phyloP scores from a whole-genome alignment of 441 rosid species.

The Euphorbia corollata region DNA sequence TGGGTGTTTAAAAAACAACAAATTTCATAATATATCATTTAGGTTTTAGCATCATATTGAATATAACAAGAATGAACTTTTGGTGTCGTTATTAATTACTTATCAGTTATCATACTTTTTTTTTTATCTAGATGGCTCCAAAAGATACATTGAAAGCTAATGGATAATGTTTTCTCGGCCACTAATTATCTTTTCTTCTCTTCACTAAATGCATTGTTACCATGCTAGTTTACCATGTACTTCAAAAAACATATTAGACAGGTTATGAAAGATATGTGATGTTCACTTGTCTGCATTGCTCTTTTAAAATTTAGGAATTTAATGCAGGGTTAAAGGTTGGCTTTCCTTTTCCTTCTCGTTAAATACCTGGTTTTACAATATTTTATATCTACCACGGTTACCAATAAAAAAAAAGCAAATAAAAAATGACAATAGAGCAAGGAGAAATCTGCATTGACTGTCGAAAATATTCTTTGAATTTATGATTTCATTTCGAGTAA shows the following conservation, averaged over 20 bases:
- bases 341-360: neutral
- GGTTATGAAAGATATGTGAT: neutral
- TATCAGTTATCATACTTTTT: no score
- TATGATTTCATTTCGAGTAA: neutral
- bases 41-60: neutral
- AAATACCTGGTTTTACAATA: neutral
- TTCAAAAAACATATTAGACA: neutral
- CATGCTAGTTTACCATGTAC: neutral
- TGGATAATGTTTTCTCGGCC: neutral
- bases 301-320: neutral
- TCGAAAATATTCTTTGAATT: neutral
- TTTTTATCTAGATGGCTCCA: neutral
- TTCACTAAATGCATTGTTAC: neutral
- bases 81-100: no score
- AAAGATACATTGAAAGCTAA: neutral
- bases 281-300: neutral
- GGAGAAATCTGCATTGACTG: neutral
- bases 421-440: neutral
- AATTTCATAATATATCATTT: neutral
- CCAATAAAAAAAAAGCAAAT: neutral
- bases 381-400: neutral
- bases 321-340: neutral
- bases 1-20: neutral
- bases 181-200: neutral
- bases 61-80: neutral